These are phyloP conservation scores for Tremellales sp. DNA, from an alignment of 1,284 basidiomycete genomes.

Conservation along the genomic window DNA sequence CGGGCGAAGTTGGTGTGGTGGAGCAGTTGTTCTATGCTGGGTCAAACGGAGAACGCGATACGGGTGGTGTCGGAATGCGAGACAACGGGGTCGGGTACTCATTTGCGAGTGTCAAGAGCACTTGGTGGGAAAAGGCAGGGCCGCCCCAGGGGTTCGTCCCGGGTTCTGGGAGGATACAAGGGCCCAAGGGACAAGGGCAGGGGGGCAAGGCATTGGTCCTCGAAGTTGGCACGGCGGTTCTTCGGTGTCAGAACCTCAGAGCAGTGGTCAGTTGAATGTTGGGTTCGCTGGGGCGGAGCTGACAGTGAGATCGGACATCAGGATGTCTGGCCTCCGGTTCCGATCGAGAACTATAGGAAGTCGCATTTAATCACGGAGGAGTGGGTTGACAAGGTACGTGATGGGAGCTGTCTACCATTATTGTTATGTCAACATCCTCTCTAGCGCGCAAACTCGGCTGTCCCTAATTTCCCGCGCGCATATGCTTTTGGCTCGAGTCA, in stretches of 20 bases:
- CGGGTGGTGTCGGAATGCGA: conserved; percentile 27
- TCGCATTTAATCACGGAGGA: conserved; percentile 76
- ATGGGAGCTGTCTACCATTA: not conserved
- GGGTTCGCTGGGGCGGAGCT: not conserved
- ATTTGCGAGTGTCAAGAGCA: conserved; percentile 60
- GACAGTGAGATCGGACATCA: conserved; percentile 33
- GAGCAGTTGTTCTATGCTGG: conserved; percentile 64
- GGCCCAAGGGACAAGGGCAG: conserved; percentile 19
- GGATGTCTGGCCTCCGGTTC: conserved; percentile 75
- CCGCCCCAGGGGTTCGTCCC: conserved; percentile 44
- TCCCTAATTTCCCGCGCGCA: conserved; percentile 34
- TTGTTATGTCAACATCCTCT: not conserved
- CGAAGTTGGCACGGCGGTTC: conserved; percentile 76
- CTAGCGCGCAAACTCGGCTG: conserved; percentile 41
- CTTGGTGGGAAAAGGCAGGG: conserved; percentile 69
- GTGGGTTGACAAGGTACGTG: conserved; percentile 68
- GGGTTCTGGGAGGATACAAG: conserved; percentile 37
- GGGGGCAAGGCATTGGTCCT: conserved; percentile 55
- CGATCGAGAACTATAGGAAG: conserved; percentile 74
- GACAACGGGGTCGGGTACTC: conserved; percentile 57
- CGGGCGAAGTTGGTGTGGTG: conserved; percentile 65
- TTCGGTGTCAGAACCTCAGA: conserved; percentile 68
- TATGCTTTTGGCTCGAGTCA: conserved; percentile 69
- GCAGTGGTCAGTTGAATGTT: conserved; percentile 50
- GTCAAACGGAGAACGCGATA: conserved; percentile 46